phyloP scores from a whole-genome alignment of 2,329 filamentous ascomycete genomes.

The Colletotrichum karsti region DNA sequence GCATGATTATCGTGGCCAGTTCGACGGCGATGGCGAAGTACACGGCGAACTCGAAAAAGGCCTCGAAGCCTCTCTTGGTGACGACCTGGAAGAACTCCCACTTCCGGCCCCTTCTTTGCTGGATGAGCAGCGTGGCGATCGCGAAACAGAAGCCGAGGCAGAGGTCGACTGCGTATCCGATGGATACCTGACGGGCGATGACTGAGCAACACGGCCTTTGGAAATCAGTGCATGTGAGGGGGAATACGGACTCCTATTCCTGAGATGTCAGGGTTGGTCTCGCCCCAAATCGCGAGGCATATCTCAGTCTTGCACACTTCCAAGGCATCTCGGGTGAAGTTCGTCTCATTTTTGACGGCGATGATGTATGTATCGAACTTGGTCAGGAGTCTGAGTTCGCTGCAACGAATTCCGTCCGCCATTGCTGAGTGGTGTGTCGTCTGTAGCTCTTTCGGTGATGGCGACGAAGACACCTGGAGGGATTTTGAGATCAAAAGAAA shows the following conservation, averaged over 20 bases:
- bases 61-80: background rate
- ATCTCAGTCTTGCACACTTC: background rate
- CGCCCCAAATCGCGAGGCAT: background rate
- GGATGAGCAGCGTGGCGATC: background rate
- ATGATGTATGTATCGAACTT: background rate
- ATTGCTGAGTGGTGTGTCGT: background rate
- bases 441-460: no score
- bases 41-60: conserved; percentile 8
- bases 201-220: background rate
- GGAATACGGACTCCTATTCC: background rate
- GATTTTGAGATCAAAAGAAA: background rate
- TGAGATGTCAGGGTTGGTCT: background rate
- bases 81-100: background rate
- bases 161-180: background rate
- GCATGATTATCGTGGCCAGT: conserved; percentile 31
- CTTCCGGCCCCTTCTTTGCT: conserved; percentile 31
- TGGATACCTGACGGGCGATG: background rate
- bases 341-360: background rate
- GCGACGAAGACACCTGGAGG: background rate
- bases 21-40: conserved; percentile 32
- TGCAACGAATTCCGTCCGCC: background rate
- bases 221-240: background rate
- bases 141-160: background rate
- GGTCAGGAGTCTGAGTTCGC: background rate
- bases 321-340: background rate